Base-by-base conservation (phyloP, 208 protist species). In the Trypanosoma theileri region DNA sequence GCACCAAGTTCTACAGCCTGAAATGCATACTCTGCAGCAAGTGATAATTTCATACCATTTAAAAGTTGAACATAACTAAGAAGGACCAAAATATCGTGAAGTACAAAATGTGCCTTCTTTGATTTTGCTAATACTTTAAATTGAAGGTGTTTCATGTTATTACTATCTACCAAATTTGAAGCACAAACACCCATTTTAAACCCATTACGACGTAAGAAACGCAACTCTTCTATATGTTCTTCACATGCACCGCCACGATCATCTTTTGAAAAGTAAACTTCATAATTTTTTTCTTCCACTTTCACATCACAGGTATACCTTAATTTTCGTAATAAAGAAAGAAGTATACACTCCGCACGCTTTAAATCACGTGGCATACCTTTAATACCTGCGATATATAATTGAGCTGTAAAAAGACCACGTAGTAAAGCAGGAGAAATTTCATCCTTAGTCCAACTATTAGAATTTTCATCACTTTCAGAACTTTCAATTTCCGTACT, bases 281-380 rank as follows among this genome's bases (percentile, higher is more conserved):
- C 22, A 67, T 77, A 64, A 26, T 62, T 19, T 41, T 60, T 31
- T 28, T 58, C 53, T 19, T 63, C 14, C 3, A 87, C 56, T 21
- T 66, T 22, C 12, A 91, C 61, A 63, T 95, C 89, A 66, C 89
- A 95, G 21, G 82, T 64, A 70, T 89, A 95, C n/a, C 79, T 72
- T 13, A 93, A 61, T 22, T 77, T 60, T 10, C 89, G 89, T 8
- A 95, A 80, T 14, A 88, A 59, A 31, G 73, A 56, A 19, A 93
- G 80, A 22, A 89, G 68, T 67, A 80, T 73, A 67, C 89, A 95
- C 73, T 91, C 75, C 11, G 86, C 84, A 41, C 74, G 74, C 0
- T 50, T 31, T 17, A 80, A 41, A 63, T 89, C 72, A 12, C 75
- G 73, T 7, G 46, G 53, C 42, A 82, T 63, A 9, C 65, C 79